phyloP scores from a whole-genome alignment of 768 basidiomycete genomes.

The Chalciporus sphaerocephalus region DNA sequence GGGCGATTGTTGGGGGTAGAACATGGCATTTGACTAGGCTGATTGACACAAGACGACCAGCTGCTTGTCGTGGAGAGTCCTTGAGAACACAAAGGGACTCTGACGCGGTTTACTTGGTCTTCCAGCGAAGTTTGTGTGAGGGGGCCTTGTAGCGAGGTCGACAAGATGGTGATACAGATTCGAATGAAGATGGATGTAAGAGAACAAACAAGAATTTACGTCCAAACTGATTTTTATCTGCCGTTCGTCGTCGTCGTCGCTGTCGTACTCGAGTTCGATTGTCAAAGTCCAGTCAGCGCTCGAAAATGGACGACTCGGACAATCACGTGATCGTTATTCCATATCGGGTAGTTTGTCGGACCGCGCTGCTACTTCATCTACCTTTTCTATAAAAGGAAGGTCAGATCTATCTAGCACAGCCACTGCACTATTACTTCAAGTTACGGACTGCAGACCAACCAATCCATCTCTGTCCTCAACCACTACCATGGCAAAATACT shows the following conservation, averaged over 20 bases:
- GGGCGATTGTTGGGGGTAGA: slow-evolving; percentile 81
- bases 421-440: slow-evolving; percentile 12
- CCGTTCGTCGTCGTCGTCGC: slow-evolving; percentile 13
- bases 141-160: not conserved
- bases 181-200: not conserved
- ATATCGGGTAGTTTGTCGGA: slow-evolving; percentile 14
- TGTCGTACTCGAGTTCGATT: slow-evolving; percentile 15
- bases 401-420: slow-evolving; percentile 18
- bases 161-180: slow-evolving; percentile 12
- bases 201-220: slow-evolving; percentile 17
- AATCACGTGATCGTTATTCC: slow-evolving; percentile 16
- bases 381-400: slow-evolving; percentile 4
- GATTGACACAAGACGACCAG: slow-evolving; percentile 5
- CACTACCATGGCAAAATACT: slow-evolving; percentile 51
- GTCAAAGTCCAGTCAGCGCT: slow-evolving; percentile 23
- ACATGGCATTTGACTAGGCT: slow-evolving; percentile 54
- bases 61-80: slow-evolving; percentile 7
- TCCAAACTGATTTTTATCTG: slow-evolving; percentile 14
- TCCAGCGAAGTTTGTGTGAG: slow-evolving; percentile 5
- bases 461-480: slow-evolving; percentile 9
- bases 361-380: slow-evolving; percentile 9
- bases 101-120: slow-evolving; percentile 3
- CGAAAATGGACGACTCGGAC: slow-evolving; percentile 20
- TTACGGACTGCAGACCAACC: slow-evolving; percentile 10
- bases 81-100: slow-evolving; percentile 8